Conservation (phyloP, 345 rosid genomes). For the Stellera chamaejasme region DNA sequence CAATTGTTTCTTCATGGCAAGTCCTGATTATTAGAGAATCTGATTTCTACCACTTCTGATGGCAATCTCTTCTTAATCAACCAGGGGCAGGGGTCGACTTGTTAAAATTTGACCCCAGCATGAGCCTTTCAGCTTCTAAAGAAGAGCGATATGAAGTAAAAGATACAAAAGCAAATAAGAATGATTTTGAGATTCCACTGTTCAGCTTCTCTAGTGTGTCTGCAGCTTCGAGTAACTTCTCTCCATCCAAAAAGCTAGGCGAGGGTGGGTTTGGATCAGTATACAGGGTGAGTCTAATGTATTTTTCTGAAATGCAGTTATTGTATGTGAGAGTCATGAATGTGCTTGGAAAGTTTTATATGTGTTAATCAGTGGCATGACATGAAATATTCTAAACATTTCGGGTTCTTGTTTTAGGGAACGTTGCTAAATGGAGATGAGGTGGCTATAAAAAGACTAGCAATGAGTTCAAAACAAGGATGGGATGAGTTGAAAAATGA, state of each 20-base stretch:
- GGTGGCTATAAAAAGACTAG: slow-evolving; percentile 9
- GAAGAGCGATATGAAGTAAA: background rate
- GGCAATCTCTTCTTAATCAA: no score
- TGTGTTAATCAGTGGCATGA: background rate
- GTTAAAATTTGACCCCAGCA: slow-evolving; percentile 3
- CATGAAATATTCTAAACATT: background rate
- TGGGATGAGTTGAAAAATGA: slow-evolving; percentile 13
- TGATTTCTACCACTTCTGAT: no score
- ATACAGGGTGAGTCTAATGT: background rate
- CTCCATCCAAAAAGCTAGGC: slow-evolving; percentile 8
- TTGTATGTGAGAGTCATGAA: background rate
- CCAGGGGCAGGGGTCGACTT: slow-evolving; percentile 5
- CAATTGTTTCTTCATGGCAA: no score
- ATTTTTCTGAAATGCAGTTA: background rate
- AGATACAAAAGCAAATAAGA: background rate
- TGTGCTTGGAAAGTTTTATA: background rate
- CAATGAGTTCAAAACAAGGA: slow-evolving; percentile 6
- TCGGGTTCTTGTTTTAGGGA: background rate
- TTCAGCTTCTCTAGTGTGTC: slow-evolving; percentile 10
- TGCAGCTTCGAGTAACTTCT: slow-evolving; percentile 7
- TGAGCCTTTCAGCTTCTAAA: background rate
- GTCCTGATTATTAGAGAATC: no score
- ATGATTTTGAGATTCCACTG: slow-evolving; percentile 7
- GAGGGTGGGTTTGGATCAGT: slow-evolving; percentile 16
- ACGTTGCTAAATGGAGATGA: slow-evolving; percentile 5